These are phyloP conservation scores for Hypoxylon sp. DNA, from an alignment of 2,329 filamentous ascomycete genomes.

Conservation along the genomic window DNA sequence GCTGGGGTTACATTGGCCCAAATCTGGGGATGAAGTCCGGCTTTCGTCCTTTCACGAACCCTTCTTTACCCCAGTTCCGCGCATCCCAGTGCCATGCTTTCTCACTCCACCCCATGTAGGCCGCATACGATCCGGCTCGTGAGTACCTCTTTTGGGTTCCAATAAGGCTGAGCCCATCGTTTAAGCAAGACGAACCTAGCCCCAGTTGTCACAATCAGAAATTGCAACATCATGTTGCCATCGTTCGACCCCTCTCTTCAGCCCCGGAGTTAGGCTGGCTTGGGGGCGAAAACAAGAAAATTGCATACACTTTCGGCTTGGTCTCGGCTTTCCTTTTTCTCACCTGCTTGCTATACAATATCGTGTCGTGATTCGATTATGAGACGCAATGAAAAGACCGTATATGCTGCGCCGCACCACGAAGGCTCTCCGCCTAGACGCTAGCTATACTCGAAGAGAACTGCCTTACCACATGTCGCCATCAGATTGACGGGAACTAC, in stretches of 20 bases:
- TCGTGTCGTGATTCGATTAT: constrained; percentile 9
- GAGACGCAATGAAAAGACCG: constrained; percentile 3
- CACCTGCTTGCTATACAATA: background rate
- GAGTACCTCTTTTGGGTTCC: constrained; percentile 7
- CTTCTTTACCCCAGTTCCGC: constrained; percentile 10
- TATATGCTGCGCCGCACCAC: constrained; percentile 13
- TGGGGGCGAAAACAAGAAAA: constrained; percentile 1
- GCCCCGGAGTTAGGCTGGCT: constrained; percentile 8
- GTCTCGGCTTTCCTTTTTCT: constrained; percentile 1
- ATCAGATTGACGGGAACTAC: constrained; percentile 20
- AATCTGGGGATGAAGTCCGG: constrained; percentile 30
- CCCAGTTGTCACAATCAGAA: constrained; percentile 4
- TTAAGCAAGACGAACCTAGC: constrained; percentile 8
- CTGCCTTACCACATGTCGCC: constrained; percentile 10
- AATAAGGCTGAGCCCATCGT: constrained; percentile 31
- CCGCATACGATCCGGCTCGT: constrained; percentile 10
- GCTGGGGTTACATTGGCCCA: constrained; percentile 31
- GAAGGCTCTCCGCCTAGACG: background rate
- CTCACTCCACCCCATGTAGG: constrained; percentile 1
- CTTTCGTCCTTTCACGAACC: constrained; percentile 14
- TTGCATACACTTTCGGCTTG: constrained; percentile 1
- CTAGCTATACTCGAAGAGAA: background rate
- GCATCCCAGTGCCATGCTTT: constrained; percentile 18
- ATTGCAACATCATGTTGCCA: constrained; percentile 38
- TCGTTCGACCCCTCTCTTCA: constrained; percentile 22